Evolutionary conservation across 805 yeast species (phyloP), one percentile per base, ranked within the genome.

Genomic region (Cyberlindnera subsufficiens): DNA sequence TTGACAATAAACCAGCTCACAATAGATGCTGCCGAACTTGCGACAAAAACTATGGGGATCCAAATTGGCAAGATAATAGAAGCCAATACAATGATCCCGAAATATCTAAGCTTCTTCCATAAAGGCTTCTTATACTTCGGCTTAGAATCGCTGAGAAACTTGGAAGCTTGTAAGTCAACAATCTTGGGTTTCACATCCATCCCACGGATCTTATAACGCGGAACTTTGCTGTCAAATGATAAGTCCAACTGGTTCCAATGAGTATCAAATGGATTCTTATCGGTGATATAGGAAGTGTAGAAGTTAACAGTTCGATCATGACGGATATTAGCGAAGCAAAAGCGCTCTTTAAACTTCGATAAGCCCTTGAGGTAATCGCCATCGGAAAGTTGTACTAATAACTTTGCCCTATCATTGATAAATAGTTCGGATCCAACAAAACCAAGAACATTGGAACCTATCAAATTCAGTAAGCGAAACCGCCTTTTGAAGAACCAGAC

Each of bases 301-400:
- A 88, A 91, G 14, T 91, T 82, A 7, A 90, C 98, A 0, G 95
- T 78, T 45, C 96, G 71, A 62, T 90, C 98, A 56, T 86, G 81
- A 43, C 80, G 72, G 19, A 82, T 73, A 63, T 91, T 90, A 9
- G 96, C 89, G 43, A 88, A 67, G 3, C 79, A 59, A 3, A 77
- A 66, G 42, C 83, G 72, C 42, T 73, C 69, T 46, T 78, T 65
- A 59, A 90, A 90, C 44, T 53, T 56, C 10, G 55, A 43, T 39
- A 90, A 67, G 0, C 86, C 95, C 40, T 72, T 61, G 39, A 65
- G 63, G 55, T 71, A 90, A 9, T 54, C 61, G 7, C 68, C 68
- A 39, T 58, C 50, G 20, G 60, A 51, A 34, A 37, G 62, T 57
- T 71, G 65, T 0, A 69, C 65, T 19, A 90, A 51, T 0, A 82